Percentiles rank a stretch among this genome's conserved stretches.
These are phyloP conservation scores for Barbarea vulgaris DNA, from an alignment of 345 rosid genomes.

Conservation along the genomic window DNA sequence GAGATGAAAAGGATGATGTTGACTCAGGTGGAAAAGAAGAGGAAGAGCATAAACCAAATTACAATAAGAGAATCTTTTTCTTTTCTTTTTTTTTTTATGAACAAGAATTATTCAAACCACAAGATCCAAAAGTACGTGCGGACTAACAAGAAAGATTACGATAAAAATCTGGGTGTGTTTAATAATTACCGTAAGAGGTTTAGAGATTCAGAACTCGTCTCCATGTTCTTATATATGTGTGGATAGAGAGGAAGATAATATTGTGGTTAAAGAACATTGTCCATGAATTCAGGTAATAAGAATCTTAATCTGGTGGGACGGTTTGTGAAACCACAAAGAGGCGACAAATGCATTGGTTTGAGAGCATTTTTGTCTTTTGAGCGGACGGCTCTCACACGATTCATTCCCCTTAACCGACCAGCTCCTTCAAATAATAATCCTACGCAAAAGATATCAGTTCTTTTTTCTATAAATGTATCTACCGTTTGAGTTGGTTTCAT, in stretches of 20 bases:
- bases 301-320: constrained; percentile 34
- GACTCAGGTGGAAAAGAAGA: constrained; percentile 43
- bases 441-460: constrained; percentile 13
- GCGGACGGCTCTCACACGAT: constrained; percentile 30
- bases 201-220: constrained; percentile 32
- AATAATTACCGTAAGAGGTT: constrained; percentile 12
- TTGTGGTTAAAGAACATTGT: constrained; percentile 14
- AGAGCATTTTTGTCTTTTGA: constrained; percentile 28
- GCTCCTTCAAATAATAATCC: constrained; percentile 25
- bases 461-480: constrained; percentile 13
- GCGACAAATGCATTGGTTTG: constrained; percentile 38
- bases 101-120: constrained; percentile 39
- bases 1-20: constrained; percentile 40
- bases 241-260: background rate
- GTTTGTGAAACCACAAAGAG: constrained; percentile 37
- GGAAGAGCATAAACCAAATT: constrained; percentile 40
- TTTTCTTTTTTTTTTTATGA: background rate
- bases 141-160: constrained; percentile 26
- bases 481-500: constrained; percentile 19
- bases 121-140: constrained; percentile 35
- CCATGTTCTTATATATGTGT: constrained; percentile 30
- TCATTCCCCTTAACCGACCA: constrained; percentile 42
- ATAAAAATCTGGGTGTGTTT: background rate
- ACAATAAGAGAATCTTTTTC: constrained; percentile 29
- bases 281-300: constrained; percentile 34